Percentiles rank a stretch among this genome's conserved stretches.
Conservation (phyloP, 2,329 filamentous ascomycete species). For the Fusarium protoensiforme region DNA sequence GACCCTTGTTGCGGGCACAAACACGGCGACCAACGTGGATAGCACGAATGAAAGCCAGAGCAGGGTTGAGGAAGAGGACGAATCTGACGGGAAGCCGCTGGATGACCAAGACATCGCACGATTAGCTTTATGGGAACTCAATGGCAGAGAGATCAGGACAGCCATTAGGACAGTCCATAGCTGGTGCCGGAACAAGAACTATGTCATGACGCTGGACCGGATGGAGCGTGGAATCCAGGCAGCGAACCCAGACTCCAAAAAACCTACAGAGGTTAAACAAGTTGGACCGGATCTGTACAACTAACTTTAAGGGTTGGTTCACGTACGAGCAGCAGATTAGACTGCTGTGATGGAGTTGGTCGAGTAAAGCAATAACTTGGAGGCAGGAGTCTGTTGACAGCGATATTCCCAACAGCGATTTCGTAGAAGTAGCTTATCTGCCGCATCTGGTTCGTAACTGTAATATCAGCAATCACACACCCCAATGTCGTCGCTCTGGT, state of each 20-base stretch:
- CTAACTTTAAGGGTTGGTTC: background rate
- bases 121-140: slow-evolving; percentile 55
- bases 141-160: slow-evolving; percentile 60
- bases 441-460: background rate
- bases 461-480: too few species aligned
- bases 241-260: slow-evolving; percentile 56
- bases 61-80: background rate
- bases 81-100: slow-evolving; percentile 21
- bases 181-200: slow-evolving; percentile 58
- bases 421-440: background rate
- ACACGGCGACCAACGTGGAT: background rate
- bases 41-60: background rate
- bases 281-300: slow-evolving; percentile 46
- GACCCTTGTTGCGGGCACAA: too few species aligned
- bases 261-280: too few species aligned
- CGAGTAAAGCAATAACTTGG: background rate
- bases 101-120: slow-evolving; percentile 52
- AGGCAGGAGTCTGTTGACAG: background rate
- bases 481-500: too few species aligned
- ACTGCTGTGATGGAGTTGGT: background rate
- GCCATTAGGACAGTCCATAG: slow-evolving; percentile 57
- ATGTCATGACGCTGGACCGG: slow-evolving; percentile 53
- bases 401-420: background rate
- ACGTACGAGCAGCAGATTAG: too few species aligned
- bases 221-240: slow-evolving; percentile 59